Conservation (phyloP, 1,284 basidiomycete genomes). For the Moesziomyces aphidis region DNA sequence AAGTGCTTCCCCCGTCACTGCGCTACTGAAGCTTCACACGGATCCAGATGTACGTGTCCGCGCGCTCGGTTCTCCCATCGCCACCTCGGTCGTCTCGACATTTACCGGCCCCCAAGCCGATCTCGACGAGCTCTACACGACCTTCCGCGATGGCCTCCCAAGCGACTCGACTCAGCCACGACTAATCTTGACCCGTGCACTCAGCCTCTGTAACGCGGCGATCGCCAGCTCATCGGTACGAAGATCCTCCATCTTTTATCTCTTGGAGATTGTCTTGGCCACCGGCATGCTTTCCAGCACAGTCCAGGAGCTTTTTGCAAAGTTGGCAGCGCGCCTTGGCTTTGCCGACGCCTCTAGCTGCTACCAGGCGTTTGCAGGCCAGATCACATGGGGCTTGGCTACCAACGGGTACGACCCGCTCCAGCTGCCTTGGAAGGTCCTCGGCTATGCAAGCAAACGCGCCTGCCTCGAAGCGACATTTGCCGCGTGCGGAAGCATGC, state of each 20-base stretch:
- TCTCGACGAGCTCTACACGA: conserved; percentile 35
- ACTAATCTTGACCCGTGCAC: conserved; percentile 79
- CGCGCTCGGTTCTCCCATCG: conserved; percentile 78
- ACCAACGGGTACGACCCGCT: conserved; percentile 72
- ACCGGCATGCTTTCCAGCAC: conserved; percentile 72
- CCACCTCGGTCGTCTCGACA: conserved; percentile 72
- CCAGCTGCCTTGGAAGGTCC: conserved; percentile 76
- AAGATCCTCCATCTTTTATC: conserved; percentile 87
- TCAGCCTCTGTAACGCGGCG: conserved; percentile 85
- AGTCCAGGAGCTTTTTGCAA: conserved; percentile 76
- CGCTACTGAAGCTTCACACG: conserved; percentile 41
- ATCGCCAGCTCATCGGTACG: conserved; percentile 82
- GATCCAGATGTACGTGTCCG: conserved; percentile 89
- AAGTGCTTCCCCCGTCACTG: conserved; percentile 5
- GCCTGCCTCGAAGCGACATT: conserved; percentile 40
- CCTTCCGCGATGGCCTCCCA: conserved; percentile 29
- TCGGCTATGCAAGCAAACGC: conserved; percentile 76
- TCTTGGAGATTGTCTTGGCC: conserved; percentile 75
- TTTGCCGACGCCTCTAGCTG: conserved; percentile 76
- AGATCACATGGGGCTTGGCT: conserved; percentile 71
- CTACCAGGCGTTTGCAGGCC: conserved; percentile 82
- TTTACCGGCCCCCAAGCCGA: conserved; percentile 16
- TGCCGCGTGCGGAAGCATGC: conserved; percentile 38
- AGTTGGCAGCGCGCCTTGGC: conserved; percentile 78
- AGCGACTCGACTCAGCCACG: conserved; percentile 74